phyloP scores from a whole-genome alignment of 495 filamentous ascomycete genomes.

The Hypomontagnella monticulosa region DNA sequence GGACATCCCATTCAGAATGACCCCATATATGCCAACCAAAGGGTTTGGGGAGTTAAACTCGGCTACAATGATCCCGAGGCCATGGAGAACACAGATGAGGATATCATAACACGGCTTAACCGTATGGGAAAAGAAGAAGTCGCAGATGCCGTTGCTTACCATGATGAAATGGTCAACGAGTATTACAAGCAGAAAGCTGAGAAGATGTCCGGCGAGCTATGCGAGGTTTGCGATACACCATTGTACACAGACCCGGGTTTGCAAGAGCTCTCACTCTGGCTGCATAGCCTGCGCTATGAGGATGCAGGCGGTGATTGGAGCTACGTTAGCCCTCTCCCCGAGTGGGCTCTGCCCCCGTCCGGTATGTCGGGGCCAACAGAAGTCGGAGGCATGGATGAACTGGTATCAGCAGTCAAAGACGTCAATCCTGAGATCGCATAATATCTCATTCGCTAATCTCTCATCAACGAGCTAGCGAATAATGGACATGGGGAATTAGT shows the following conservation, averaged over 20 bases:
- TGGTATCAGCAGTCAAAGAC: conserved; percentile 57
- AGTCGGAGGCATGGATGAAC: conserved; percentile 63
- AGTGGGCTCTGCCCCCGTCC: conserved; percentile 83
- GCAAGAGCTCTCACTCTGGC: conserved; percentile 91
- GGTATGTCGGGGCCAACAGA: conserved; percentile 67
- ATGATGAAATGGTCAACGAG: conserved; percentile 87
- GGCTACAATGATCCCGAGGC: conserved; percentile 74
- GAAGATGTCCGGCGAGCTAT: conserved; percentile 86
- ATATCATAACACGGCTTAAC: conserved; percentile 83
- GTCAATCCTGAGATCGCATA: conserved; percentile 44
- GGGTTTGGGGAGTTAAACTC: conserved; percentile 85
- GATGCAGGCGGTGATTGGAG: conserved; percentile 82
- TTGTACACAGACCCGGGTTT: conserved; percentile 90
- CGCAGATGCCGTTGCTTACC: conserved; percentile 89
- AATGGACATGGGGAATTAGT: background rate
- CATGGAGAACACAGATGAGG: conserved; percentile 77
- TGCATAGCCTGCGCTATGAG: conserved; percentile 90
- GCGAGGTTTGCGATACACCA: conserved; percentile 82
- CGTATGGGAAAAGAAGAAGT: conserved; percentile 95
- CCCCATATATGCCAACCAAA: conserved; percentile 94
- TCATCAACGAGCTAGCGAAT: background rate
- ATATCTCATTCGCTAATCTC: background rate
- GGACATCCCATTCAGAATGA: conserved; percentile 97
- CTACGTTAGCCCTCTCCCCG: conserved; percentile 84
- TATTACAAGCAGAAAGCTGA: conserved; percentile 90